A percentile compares a stretch with the other conserved stretches of the same genome.
Evolutionary conservation across 371 early-diverging fungal species (phyloP).

Genomic region (Mucor racemosus): DNA sequence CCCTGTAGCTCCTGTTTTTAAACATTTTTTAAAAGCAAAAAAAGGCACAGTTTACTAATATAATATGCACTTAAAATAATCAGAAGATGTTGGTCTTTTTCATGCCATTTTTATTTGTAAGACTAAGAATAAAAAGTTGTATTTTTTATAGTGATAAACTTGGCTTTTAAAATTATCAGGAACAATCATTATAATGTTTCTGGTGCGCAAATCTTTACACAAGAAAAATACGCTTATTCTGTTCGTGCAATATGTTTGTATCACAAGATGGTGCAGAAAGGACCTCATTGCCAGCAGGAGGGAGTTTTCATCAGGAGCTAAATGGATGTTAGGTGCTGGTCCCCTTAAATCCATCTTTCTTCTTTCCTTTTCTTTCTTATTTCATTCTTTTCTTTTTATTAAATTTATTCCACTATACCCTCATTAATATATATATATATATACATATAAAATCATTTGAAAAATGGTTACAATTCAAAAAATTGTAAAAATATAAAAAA

Average conservation of each 20-base stretch:
- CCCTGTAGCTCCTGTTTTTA: too few relatives aligned
- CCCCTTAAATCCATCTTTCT: neutral
- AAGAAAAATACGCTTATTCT: neutral
- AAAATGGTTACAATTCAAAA: conserved; percentile 22
- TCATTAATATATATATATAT: neutral
- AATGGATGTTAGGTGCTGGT: neutral
- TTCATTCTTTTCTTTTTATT: neutral
- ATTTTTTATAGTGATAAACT: too few relatives aligned
- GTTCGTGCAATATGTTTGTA: neutral
- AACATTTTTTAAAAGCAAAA: too few relatives aligned
- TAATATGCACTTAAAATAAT: too few relatives aligned
- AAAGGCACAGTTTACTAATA: too few relatives aligned
- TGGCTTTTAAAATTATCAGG: too few relatives aligned
- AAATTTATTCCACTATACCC: too few relatives aligned
- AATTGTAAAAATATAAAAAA: conserved; percentile 13
- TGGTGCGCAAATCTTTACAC: too few relatives aligned
- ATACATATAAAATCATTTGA: neutral
- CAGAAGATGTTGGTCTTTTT: too few relatives aligned
- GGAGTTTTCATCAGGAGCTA: conserved; percentile 8
- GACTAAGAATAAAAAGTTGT: too few relatives aligned
- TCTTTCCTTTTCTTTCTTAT: conserved; percentile 3
- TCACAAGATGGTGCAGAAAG: conserved; percentile 11
- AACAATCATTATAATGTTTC: too few relatives aligned
- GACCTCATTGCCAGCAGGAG: neutral
- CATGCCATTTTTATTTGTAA: too few relatives aligned